A percentile compares a stretch with the other conserved stretches of the same genome.
phyloP scores from a whole-genome alignment of 164 flowering plant species.

The Umbilicus rupestris region DNA sequence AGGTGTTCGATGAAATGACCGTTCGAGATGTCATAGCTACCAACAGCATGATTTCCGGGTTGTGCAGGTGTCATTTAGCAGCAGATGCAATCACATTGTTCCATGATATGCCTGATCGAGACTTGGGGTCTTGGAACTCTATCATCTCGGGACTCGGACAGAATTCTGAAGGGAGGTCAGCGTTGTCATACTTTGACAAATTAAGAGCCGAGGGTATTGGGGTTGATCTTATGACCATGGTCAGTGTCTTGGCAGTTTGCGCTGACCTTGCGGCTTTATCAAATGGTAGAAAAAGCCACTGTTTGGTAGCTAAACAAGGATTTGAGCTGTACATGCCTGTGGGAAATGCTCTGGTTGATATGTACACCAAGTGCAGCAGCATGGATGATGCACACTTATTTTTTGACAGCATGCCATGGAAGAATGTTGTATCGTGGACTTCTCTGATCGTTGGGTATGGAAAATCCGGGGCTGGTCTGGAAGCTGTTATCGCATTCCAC shows the following conservation, averaged over 20 bases:
- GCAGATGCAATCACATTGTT: constrained; percentile 27
- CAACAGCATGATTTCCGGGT: constrained; percentile 28
- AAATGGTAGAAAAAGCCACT: constrained; percentile 27
- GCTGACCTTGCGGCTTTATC: constrained; percentile 22
- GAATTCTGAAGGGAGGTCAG: constrained; percentile 18
- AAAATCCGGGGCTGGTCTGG: constrained; percentile 26
- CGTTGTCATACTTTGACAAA: constrained; percentile 18
- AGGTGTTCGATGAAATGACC: constrained; percentile 29
- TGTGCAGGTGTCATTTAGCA: constrained; percentile 17
- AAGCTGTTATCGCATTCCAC: constrained; percentile 25
- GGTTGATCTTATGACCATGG: constrained; percentile 26
- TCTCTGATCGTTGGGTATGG: constrained; percentile 34
- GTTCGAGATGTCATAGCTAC: constrained; percentile 24
- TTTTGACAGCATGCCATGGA: constrained; percentile 25
- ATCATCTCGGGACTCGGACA: constrained; percentile 27
- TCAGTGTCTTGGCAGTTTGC: constrained; percentile 25
- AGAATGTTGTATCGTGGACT: constrained; percentile 36
- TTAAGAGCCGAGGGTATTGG: constrained; percentile 23
- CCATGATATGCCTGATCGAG: constrained; percentile 18
- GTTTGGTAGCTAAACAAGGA: constrained; percentile 25
- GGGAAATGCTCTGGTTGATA: constrained; percentile 33
- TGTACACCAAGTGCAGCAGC: constrained; percentile 37
- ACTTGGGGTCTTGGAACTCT: constrained; percentile 37
- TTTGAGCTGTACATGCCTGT: constrained; percentile 22
- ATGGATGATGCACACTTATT: constrained; percentile 23